These are phyloP conservation scores for Trypanosoma platydactyli DNA, from an alignment of 208 protist genomes.

Conservation along the genomic window DNA sequence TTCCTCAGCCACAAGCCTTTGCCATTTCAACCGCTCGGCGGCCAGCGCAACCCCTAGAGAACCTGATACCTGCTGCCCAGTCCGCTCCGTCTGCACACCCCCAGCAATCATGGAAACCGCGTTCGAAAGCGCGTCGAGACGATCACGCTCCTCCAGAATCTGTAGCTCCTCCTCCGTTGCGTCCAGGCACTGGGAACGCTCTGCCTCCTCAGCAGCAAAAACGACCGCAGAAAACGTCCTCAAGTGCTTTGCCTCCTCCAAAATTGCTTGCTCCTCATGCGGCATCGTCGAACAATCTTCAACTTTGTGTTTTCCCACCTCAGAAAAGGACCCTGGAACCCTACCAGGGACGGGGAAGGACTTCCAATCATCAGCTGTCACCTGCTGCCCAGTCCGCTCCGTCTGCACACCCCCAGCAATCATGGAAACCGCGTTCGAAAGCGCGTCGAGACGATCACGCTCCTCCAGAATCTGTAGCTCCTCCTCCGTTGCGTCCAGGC, in stretches of 20 bases:
- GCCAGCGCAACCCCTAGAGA: constrained; percentile 32
- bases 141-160: neutral
- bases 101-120: no score
- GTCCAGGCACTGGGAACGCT: neutral
- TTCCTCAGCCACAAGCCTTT: constrained; percentile 21
- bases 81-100: constrained; percentile 4
- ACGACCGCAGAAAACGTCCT: neutral
- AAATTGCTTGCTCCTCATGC: neutral
- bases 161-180: neutral
- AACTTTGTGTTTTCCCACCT: neutral
- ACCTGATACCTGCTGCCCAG: no score
- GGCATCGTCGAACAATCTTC: neutral
- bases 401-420: neutral
- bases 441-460: neutral
- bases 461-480: neutral
- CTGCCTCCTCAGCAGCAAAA: neutral
- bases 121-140: no score
- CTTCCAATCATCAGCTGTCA: neutral
- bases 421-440: no score
- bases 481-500: neutral
- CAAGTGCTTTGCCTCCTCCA: neutral
- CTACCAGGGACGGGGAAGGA: neutral
- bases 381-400: constrained; percentile 5
- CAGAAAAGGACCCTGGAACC: no score
- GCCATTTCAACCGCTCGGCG: constrained; percentile 31